phyloP scores from a whole-genome alignment of 768 basidiomycete genomes.

The Panellus pusillus region DNA sequence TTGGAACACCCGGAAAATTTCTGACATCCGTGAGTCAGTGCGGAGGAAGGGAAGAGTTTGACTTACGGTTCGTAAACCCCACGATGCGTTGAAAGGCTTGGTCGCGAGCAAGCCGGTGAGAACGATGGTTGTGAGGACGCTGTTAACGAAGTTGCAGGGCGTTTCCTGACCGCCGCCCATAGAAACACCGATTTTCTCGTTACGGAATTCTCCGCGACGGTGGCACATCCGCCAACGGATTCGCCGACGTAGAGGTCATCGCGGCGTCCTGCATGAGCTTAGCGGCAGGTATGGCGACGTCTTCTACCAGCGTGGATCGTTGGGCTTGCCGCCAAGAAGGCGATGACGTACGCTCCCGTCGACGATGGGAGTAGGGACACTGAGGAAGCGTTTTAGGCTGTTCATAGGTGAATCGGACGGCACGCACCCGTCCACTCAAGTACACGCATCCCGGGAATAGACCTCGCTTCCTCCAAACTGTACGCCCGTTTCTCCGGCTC shows the following conservation, averaged over 20 bases:
- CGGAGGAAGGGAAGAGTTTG: too few relatives aligned
- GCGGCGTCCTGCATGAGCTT: neutral
- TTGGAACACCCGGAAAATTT: neutral
- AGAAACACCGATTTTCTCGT: neutral
- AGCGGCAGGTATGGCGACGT: neutral
- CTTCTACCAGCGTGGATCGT: neutral
- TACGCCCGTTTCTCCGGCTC: neutral
- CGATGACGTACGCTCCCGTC: neutral
- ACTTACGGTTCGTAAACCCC: neutral
- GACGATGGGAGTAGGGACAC: neutral
- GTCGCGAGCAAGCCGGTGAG: neutral
- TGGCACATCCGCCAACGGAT: neutral
- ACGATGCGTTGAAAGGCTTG: neutral
- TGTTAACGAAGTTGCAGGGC: neutral
- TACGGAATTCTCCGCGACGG: neutral
- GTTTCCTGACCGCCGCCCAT: slow-evolving; percentile 5
- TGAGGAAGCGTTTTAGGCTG: too few relatives aligned
- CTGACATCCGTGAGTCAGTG: too few relatives aligned
- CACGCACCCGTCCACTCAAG: neutral
- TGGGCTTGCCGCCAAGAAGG: neutral
- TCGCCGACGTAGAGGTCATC: neutral
- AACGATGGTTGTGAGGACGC: neutral
- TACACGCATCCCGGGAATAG: neutral
- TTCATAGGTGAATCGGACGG: too few relatives aligned
- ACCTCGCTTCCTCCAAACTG: neutral